phyloP scores from a whole-genome alignment of 768 basidiomycete genomes.

The Mycena epipterygia region DNA sequence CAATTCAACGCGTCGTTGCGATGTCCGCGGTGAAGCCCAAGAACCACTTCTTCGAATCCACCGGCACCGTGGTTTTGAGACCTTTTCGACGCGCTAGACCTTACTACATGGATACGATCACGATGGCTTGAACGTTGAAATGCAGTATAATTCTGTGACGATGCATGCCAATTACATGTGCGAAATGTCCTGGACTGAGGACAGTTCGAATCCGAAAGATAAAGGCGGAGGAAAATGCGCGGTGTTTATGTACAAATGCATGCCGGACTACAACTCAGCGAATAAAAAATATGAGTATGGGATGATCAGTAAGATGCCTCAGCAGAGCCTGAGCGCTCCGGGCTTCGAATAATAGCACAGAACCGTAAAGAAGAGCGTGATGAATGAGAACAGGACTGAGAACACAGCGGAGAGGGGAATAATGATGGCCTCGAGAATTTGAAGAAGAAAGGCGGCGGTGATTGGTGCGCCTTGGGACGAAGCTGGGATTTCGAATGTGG shows the following conservation, averaged over 20 bases:
- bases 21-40: too few species aligned
- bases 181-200: conserved; percentile 10
- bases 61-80: background rate
- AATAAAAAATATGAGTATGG: background rate
- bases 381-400: conserved; percentile 52
- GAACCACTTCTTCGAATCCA: background rate
- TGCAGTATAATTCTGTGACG: background rate
- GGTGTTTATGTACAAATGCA: conserved; percentile 6
- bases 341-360: conserved; percentile 58
- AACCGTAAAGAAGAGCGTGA: conserved; percentile 53
- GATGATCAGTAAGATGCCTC: background rate
- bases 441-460: conserved; percentile 21
- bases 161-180: background rate
- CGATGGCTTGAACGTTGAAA: background rate
- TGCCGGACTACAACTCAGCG: background rate
- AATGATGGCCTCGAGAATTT: conserved; percentile 38
- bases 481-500: background rate
- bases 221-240: background rate
- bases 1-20: too few species aligned
- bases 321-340: conserved; percentile 51
- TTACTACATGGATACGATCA: background rate
- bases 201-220: background rate
- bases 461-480: conserved; percentile 3
- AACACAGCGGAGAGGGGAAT: conserved; percentile 45
- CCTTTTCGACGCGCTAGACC: background rate